Conservation (phyloP, 2,329 filamentous ascomycete genomes). For the Diaporthe eres region DNA sequence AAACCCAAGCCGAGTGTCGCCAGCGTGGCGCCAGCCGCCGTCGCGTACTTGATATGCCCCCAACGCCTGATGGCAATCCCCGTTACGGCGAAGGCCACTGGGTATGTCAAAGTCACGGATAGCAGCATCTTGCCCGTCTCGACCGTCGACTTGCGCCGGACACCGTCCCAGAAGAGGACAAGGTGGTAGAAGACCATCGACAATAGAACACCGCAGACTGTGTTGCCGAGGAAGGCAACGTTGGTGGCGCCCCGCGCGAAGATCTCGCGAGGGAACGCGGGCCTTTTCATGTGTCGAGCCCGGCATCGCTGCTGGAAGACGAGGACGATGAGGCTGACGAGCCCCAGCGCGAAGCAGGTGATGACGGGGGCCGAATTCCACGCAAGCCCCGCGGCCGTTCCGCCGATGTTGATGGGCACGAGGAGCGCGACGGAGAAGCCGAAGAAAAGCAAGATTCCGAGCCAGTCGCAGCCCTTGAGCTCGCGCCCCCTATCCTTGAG, state of each 20-base stretch:
- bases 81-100: slow-evolving; percentile 20
- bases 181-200: slow-evolving; percentile 40
- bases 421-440: slow-evolving; percentile 27
- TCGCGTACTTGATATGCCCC: slow-evolving; percentile 35
- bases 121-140: slow-evolving; percentile 29
- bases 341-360: background rate
- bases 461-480: slow-evolving; percentile 37
- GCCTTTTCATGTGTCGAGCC: background rate
- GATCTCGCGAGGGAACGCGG: slow-evolving; percentile 35
- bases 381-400: background rate
- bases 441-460: slow-evolving; percentile 37
- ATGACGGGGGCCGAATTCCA: slow-evolving; percentile 22
- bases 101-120: slow-evolving; percentile 34
- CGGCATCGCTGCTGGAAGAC: slow-evolving; percentile 31
- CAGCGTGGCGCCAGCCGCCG: slow-evolving; percentile 20
- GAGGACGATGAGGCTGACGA: slow-evolving; percentile 11
- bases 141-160: slow-evolving; percentile 22
- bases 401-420: slow-evolving; percentile 40
- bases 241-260: slow-evolving; percentile 26
- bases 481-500: background rate
- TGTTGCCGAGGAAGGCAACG: slow-evolving; percentile 34
- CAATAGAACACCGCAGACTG: slow-evolving; percentile 32
- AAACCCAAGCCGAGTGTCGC: slow-evolving; percentile 19
- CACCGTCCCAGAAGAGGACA: slow-evolving; percentile 38
- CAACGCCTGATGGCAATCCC: slow-evolving; percentile 30